Conservation (phyloP, 345 rosid species). For the Nephelium lappaceum region DNA sequence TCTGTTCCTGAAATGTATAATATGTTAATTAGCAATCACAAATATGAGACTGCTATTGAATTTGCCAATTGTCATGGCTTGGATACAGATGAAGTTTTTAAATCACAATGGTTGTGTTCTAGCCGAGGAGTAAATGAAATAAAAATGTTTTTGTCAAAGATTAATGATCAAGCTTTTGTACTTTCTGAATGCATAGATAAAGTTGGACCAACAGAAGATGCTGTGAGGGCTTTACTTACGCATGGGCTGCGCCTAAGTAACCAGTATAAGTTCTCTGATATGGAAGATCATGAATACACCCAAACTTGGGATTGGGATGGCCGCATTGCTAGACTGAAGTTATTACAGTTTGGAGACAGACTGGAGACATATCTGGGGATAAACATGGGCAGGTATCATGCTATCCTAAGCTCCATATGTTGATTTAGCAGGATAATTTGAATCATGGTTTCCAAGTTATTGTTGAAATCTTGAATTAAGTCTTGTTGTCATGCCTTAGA, state of each 20-base stretch:
- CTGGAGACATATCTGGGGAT: conserved; percentile 93
- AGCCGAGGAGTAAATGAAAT: conserved; percentile 59
- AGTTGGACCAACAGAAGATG: conserved; percentile 83
- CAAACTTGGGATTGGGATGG: conserved; percentile 78
- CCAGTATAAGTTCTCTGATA: conserved; percentile 51
- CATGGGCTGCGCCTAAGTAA: conserved; percentile 66
- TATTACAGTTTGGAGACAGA: conserved; percentile 80
- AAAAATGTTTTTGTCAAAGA: conserved; percentile 54
- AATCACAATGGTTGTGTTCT: conserved; percentile 85
- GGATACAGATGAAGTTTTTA: conserved; percentile 79
- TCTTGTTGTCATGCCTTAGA: not conserved
- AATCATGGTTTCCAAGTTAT: not conserved
- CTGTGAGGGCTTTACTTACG: conserved; percentile 69
- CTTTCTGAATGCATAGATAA: conserved; percentile 79
- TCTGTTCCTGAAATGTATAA: conserved; percentile 82
- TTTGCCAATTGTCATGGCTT: conserved; percentile 78
- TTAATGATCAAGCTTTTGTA: conserved; percentile 71
- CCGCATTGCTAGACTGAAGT: conserved; percentile 78
- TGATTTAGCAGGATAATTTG: not conserved
- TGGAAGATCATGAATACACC: conserved; percentile 52
- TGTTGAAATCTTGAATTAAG: not conserved
- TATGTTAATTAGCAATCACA: conserved; percentile 56
- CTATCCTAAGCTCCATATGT: conserved; percentile 15
- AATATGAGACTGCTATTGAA: conserved; percentile 73
- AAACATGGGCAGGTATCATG: conserved; percentile 95